Conservation (phyloP, 306 rosid genomes). For the Dryas octopetala region DNA sequence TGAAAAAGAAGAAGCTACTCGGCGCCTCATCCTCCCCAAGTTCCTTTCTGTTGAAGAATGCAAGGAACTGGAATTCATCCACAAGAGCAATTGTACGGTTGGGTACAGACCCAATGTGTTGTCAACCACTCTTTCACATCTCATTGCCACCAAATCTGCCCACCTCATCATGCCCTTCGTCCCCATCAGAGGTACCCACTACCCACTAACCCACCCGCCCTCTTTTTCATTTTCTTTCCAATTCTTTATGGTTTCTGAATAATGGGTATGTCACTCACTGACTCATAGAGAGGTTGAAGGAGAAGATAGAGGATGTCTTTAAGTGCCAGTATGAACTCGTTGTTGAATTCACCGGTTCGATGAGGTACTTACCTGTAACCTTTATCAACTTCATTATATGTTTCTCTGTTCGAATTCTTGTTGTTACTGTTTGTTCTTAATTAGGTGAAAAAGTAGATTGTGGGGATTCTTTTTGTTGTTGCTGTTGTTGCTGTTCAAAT, state of each 20-base stretch:
- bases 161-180: conserved; percentile 73
- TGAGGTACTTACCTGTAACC: conserved; percentile 47
- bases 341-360: conserved; percentile 88
- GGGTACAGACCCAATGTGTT: conserved; percentile 87
- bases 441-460: neutral
- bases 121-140: conserved; percentile 88
- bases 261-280: conserved; percentile 8
- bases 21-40: conserved; percentile 51
- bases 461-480: neutral
- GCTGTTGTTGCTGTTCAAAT: too few species aligned
- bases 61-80: conserved; percentile 78
- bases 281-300: conserved; percentile 80
- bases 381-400: neutral
- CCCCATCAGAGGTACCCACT: conserved; percentile 60
- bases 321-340: conserved; percentile 76
- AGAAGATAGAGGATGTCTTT: conserved; percentile 80
- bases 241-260: neutral
- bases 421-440: neutral
- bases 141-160: conserved; percentile 66
- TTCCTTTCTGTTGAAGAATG: conserved; percentile 30
- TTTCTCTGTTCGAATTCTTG: neutral
- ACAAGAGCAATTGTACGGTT: conserved; percentile 80
- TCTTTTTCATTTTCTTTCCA: neutral
- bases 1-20: conserved; percentile 28
- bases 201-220: neutral